These are phyloP conservation scores for Raffaelea arxii DNA, from an alignment of 2,329 filamentous ascomycete species.

Conservation along the genomic window DNA sequence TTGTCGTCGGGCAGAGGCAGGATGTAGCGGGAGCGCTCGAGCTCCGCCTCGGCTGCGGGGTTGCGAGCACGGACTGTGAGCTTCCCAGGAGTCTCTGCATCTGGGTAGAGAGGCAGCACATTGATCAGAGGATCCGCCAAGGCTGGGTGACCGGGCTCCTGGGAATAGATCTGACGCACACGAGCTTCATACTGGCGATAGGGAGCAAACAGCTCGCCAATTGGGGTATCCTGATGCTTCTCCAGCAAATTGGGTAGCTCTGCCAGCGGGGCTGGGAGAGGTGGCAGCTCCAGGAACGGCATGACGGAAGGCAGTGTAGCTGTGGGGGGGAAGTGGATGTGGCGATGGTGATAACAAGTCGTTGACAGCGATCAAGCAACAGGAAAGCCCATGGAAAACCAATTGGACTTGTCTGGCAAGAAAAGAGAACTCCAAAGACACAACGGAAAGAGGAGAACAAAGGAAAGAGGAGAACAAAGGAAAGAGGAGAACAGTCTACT, in stretches of 20 bases:
- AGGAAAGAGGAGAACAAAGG: background rate
- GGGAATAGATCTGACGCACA: slow-evolving; percentile 59
- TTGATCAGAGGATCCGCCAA: slow-evolving; percentile 51
- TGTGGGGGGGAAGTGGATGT: too few relatives aligned
- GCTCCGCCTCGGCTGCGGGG: slow-evolving; percentile 43
- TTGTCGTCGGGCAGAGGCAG: slow-evolving; percentile 55
- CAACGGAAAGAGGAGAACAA: background rate
- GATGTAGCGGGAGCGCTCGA: slow-evolving; percentile 56
- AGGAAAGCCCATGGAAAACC: too few relatives aligned
- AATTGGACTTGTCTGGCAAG: background rate
- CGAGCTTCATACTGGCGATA: slow-evolving; percentile 59
- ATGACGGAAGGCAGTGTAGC: slow-evolving; percentile 17
- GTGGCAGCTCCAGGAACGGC: slow-evolving; percentile 28
- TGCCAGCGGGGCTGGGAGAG: slow-evolving; percentile 34
- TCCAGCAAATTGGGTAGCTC: slow-evolving; percentile 44
- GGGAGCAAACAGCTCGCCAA: slow-evolving; percentile 51
- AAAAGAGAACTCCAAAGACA: background rate
- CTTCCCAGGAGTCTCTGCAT: slow-evolving; percentile 39
- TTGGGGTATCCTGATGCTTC: slow-evolving; percentile 39
- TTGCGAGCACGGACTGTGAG: slow-evolving; percentile 56
- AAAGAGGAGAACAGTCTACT: background rate
- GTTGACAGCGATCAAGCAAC: too few relatives aligned
- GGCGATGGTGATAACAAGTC: too few relatives aligned
- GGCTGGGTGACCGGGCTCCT: slow-evolving; percentile 50
- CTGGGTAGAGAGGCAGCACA: slow-evolving; percentile 55